Evolutionary conservation across 2,329 filamentous ascomycete species (phyloP), one percentile per base, ranked within the genome.

Genomic region (Nothomitra cinnamomea): DNA sequence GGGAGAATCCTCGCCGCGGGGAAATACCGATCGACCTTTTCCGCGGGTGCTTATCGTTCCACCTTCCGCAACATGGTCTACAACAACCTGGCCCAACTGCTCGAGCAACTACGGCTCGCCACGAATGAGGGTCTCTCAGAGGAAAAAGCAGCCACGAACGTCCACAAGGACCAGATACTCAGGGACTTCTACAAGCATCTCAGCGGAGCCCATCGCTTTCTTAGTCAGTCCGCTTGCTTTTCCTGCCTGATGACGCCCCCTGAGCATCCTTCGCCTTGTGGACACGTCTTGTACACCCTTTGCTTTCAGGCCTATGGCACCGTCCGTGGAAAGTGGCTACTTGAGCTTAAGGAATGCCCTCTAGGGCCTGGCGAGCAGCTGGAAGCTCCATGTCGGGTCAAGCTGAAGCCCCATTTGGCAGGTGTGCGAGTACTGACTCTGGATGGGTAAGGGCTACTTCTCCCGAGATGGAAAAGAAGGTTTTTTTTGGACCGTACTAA

Each of bases 171-270:
- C 1, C 51, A 55, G 7, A 58, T 64, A 21, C 53, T 65, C 42
- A 57, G 54, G 28, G 24, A 35, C 13, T 72, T 70, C 59, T 71
- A 65, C 57, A 59, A 61, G n/a, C 57, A 58, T 52, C 41, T 59
- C 1, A 55, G 56, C 1, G 53, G 53, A 12, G 24, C 59, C 1
- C 40, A 49, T 32, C 25, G 43, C 19, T 63, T 68, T 49, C 61
- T 67, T 13, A 72, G 67, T 40, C 70, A 72, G 56, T 61, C 67
- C 1, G 67, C 69, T 1, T 75, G 72, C 55, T 72, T 73, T 55
- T 70, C 66, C 52, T 75, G 72, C 56, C 60, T 74, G 22, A 65
- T 69, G 54, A 66, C 67, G 45, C 60, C 66, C 1, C 67, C 72
- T 1, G 65, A 72, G 55, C 67, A 73, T 56, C 58, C 64, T 1